A percentile compares a stretch with the other conserved stretches of the same genome.
These are phyloP conservation scores for Arctium minus DNA, from an alignment of 129 eudicot genomes.

Conservation along the genomic window DNA sequence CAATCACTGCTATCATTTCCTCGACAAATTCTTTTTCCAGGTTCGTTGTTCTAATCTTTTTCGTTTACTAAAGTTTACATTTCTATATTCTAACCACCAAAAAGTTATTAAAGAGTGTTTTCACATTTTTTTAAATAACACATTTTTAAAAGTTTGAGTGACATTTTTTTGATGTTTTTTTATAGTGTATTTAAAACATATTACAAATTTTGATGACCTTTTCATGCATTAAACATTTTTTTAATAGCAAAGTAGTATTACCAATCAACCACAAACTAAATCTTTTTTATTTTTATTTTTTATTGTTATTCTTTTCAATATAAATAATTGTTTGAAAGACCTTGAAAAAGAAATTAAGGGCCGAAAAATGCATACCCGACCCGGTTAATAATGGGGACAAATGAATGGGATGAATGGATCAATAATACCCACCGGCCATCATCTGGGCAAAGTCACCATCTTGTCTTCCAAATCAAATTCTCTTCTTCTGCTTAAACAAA, in stretches of 20 bases:
- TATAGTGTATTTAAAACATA: too few relatives aligned
- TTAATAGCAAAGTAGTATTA: not conserved
- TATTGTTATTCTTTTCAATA: not conserved
- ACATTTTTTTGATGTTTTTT: too few relatives aligned
- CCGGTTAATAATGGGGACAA: slow-evolving; percentile 1
- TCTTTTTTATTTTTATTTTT: not conserved
- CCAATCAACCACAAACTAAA: not conserved
- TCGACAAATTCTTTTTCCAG: too few relatives aligned
- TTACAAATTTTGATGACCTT: too few relatives aligned
- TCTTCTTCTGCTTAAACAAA: slow-evolving; percentile 14
- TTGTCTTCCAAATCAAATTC: slow-evolving; percentile 4
- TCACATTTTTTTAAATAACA: not conserved
- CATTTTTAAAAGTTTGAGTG: not conserved
- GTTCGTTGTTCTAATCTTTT: too few relatives aligned
- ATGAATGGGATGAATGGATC: slow-evolving; percentile 11
- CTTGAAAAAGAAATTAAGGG: not conserved
- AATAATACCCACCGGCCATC: slow-evolving; percentile 20
- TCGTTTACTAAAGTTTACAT: too few relatives aligned
- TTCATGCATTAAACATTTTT: too few relatives aligned
- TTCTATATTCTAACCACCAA: not conserved
- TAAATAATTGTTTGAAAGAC: not conserved
- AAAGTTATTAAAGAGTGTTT: too few relatives aligned
- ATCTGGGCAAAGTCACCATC: not conserved
- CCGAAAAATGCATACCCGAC: slow-evolving; percentile 15
- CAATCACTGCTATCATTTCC: too few relatives aligned